Evolutionary conservation across 2,329 filamentous ascomycete genomes (phyloP).

Genomic region (Exophiala viscosa): DNA sequence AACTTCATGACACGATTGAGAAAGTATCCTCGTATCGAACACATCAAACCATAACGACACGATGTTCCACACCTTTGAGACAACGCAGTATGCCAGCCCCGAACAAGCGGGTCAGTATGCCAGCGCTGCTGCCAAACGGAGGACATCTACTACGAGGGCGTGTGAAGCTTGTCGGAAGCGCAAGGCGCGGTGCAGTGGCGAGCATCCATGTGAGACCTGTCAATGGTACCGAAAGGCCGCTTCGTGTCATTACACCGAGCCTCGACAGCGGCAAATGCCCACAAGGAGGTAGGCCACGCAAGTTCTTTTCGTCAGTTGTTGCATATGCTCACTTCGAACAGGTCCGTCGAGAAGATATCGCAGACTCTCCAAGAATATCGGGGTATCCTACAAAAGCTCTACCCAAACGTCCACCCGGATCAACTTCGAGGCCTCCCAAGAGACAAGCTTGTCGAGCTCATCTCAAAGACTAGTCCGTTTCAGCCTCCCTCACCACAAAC

Average conservation of each 20-base stretch:
- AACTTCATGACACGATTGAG: too few relatives aligned
- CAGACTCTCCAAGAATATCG: conserved; percentile 65
- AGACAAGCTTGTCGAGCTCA: conserved; percentile 57
- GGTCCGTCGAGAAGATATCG: conserved; percentile 60
- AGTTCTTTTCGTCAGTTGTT: conserved; percentile 2
- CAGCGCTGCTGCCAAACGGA: conserved; percentile 33
- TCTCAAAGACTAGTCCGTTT: conserved; percentile 47
- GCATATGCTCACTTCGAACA: conserved; percentile 30
- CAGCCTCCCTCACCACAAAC: conserved; percentile 43
- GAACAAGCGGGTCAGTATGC: conserved; percentile 30
- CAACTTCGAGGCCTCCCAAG: conserved; percentile 53
- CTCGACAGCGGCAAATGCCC: conserved; percentile 70
- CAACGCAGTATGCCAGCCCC: conserved; percentile 37
- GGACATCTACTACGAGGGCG: conserved; percentile 47
- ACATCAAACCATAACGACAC: neutral
- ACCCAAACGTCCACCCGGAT: conserved; percentile 56
- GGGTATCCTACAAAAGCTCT: conserved; percentile 59
- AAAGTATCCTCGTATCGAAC: too few relatives aligned
- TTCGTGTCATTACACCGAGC: conserved; percentile 76
- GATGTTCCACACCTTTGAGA: conserved; percentile 44
- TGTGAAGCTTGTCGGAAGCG: conserved; percentile 74
- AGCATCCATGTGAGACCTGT: conserved; percentile 77
- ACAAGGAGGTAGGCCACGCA: conserved; percentile 64
- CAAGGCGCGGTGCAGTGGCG: conserved; percentile 80
- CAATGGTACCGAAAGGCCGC: conserved; percentile 77